Evolutionary conservation across 192 early-diverging fungal species (phyloP), one percentile per base, ranked within the genome.

Genomic region (Entomortierella lignicola): DNA sequence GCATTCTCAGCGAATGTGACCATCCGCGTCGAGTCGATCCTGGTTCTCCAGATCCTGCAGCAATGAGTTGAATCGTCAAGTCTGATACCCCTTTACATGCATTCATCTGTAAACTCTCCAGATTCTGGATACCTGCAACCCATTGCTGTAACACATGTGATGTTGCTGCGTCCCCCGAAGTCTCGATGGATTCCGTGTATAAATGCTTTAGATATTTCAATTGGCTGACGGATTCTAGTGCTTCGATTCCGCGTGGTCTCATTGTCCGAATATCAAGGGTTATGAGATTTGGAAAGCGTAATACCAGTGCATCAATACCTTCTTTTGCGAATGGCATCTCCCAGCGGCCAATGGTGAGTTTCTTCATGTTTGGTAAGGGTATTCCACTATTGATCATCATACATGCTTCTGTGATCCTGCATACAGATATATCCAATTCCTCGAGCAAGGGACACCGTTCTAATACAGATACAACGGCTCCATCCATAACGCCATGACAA

Each of bases 71-170:
- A 20, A 69, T 41, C 2, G 34, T 58, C 13, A 8, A 2, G 32
- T 77, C 74, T 7, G 66, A 69, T 0, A 77, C 55, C 5, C 74
- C 74, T 25, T 77, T 77, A 17, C 74, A 77, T 5, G 59, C 59
- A 27, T 53, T 69, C 55, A 77, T 37, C 41, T 77, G 74, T 25
- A 77, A 29, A 34, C 66, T 69, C 23, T 77, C 74, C 29, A 77
- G 48, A 29, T 60, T 31, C 8, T 66, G 61, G 4, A 77, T 77
- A 0, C 74, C 74, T 10, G 34, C 74, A 10, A 77, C 66, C 74
- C 74, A 77, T n/a, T 41, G 43, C 29, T 68, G 66, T 23, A 77
- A 10, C 8, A 77, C 66, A 29, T 58, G 26, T 10, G 12, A 18
- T n/a, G 66, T 58, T 29, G 61, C 30, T 11, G 54, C 39, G 1